Conservation (phyloP, 2,329 filamentous ascomycete species). For the Aureobasidium sp. region DNA sequence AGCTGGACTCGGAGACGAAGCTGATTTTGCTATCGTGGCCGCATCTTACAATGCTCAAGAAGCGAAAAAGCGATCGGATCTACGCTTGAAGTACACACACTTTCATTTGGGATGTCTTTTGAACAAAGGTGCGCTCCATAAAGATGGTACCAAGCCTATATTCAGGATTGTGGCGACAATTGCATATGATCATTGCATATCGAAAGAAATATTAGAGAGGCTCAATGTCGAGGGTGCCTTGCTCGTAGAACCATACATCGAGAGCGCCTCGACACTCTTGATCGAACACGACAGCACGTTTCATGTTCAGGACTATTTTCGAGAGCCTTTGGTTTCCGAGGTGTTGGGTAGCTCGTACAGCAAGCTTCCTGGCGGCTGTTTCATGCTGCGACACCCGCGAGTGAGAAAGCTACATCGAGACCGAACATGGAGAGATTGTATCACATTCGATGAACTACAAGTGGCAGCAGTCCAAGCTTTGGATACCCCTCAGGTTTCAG, state of each 20-base stretch:
- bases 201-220: slow-evolving; percentile 35
- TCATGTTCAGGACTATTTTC: slow-evolving; percentile 50
- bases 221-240: slow-evolving; percentile 36
- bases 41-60: slow-evolving; percentile 60
- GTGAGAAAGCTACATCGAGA: slow-evolving; percentile 73
- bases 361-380: slow-evolving; percentile 60
- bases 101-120: slow-evolving; percentile 71
- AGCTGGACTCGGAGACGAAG: slow-evolving; percentile 66
- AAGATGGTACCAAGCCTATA: slow-evolving; percentile 44
- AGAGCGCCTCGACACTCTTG: slow-evolving; percentile 20
- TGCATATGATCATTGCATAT: slow-evolving; percentile 40
- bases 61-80: slow-evolving; percentile 42
- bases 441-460: slow-evolving; percentile 64
- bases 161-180: slow-evolving; percentile 58
- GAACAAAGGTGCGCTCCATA: slow-evolving; percentile 54
- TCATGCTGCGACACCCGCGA: slow-evolving; percentile 66
- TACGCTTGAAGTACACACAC: slow-evolving; percentile 57
- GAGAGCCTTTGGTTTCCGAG: slow-evolving; percentile 67
- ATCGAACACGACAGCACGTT: slow-evolving; percentile 13
- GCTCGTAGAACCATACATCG: slow-evolving; percentile 25
- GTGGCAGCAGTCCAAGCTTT: slow-evolving; percentile 52
- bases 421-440: slow-evolving; percentile 57
- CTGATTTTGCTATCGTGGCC: slow-evolving; percentile 73
- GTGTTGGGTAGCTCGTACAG: slow-evolving; percentile 74
- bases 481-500: slow-evolving; percentile 41